Conservation (phyloP, 371 early-diverging fungal species). For the Umbelopsis sp. region DNA sequence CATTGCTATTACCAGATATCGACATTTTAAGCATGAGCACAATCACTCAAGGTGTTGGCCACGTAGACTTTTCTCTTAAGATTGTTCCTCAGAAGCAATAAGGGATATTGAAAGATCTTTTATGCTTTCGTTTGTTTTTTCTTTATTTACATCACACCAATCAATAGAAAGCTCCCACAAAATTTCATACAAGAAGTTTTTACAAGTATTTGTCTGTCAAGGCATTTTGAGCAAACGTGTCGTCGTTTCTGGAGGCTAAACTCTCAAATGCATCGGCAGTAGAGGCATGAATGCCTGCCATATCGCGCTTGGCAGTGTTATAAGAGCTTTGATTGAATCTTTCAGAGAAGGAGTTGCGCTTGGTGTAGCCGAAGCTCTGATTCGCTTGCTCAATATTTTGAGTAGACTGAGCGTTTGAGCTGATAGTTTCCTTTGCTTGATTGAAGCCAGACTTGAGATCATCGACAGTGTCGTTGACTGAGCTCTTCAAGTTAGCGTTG, state of each 20-base stretch:
- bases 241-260: constrained; percentile 10
- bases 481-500: constrained; percentile 14
- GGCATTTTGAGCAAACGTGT: constrained; percentile 8
- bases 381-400: constrained; percentile 1
- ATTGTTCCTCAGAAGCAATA: constrained; percentile 49
- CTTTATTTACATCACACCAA: constrained; percentile 17
- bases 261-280: constrained; percentile 17
- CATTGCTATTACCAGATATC: constrained; percentile 57
- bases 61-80: constrained; percentile 96
- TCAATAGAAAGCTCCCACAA: constrained; percentile 14
- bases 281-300: neutral
- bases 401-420: neutral
- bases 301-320: constrained; percentile 16
- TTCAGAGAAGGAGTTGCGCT: neutral
- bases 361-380: neutral
- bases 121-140: neutral
- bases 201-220: constrained; percentile 23
- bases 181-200: constrained; percentile 17
- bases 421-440: neutral
- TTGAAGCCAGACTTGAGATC: constrained; percentile 12
- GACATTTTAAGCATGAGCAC: constrained; percentile 94
- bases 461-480: constrained; percentile 12
- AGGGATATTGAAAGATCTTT: neutral
- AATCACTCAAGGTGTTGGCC: constrained; percentile 93
- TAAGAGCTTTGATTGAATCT: constrained; percentile 4